Base-by-base conservation (phyloP, 352 stramenopile genomes). In the Hyaloperonospora arabidopsidis region DNA sequence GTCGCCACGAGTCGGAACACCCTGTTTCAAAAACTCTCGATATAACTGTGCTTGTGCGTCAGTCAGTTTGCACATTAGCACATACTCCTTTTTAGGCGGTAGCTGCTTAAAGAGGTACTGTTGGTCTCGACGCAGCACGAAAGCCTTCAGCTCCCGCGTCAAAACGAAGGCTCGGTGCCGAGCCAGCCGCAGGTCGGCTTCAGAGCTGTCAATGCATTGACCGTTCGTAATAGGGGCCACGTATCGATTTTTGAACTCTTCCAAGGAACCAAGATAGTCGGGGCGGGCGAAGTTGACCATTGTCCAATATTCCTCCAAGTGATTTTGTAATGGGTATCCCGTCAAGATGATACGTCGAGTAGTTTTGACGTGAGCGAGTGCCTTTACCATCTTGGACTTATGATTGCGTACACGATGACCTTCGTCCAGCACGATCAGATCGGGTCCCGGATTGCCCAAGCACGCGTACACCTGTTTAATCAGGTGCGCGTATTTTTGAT, bases 241-340 rank as follows among this genome's bases (percentile, higher is more conserved):
- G 49, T 95, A 96, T 39, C 79, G 72, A 35, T 94, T 92, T 70
- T 96, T 95, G 52, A 96, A 96, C 49, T 92, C 79, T 10, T 92
- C 78, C 36, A 89, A 55, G 0, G 78, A 86, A 21, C 79, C 81
- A 4, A 96, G 52, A 44, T 84, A 94, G 52, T 91, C 70, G 0
- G 82, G 86, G 23, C 85, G 68, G 3, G 84, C 84, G 59, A 95
- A 96, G 45, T 95, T 93, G 23, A 96, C 84, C 84, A 96, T 95
- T 10, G 83, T 94, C 83, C 84, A 96, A 62, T 95, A 96, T 65
- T 96, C 87, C 43, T 95, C 84, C 43, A 98, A 57, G 63, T 98
- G 94, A 55, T 98, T 98, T 56, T 98, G 93, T 48, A 98, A 70
- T 14, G 95, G 95, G 35, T 97, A 98, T 4, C 95, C 95, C 1